phyloP scores from a whole-genome alignment of 2,329 filamentous ascomycete genomes.

The Pyrenophora graminea region DNA sequence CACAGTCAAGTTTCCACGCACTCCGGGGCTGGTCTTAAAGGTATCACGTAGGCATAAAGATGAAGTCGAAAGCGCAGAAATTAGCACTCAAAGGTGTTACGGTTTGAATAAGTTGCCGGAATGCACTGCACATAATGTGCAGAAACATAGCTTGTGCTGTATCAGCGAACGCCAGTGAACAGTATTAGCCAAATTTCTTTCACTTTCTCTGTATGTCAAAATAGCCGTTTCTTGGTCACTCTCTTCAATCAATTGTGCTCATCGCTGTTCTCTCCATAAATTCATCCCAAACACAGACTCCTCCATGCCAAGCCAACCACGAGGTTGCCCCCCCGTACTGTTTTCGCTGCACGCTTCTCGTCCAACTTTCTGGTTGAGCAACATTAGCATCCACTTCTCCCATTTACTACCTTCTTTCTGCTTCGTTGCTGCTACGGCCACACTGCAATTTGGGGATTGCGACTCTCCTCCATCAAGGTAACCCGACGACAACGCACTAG shows the following conservation, averaged over 20 bases:
- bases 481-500: background rate
- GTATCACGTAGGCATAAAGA: too few species aligned
- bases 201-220: background rate
- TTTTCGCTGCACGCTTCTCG: background rate
- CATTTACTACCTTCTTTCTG: background rate
- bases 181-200: background rate
- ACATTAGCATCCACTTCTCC: background rate
- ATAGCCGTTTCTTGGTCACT: too few species aligned
- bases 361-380: background rate
- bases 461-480: too few species aligned
- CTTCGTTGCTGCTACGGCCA: background rate
- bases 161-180: background rate
- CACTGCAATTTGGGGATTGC: background rate
- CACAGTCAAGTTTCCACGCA: too few species aligned
- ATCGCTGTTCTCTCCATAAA: too few species aligned
- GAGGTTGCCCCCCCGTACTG: conserved; percentile 1
- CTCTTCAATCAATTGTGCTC: too few species aligned
- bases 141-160: too few species aligned
- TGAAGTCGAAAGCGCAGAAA: too few species aligned
- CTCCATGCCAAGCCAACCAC: conserved; percentile 19
- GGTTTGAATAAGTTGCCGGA: too few species aligned
- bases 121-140: too few species aligned
- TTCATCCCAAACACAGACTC: background rate
- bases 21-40: too few species aligned
- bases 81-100: too few species aligned